Percentiles rank a stretch among this genome's conserved stretches.
These are phyloP conservation scores for Rhodocollybia butyracea DNA, from an alignment of 768 basidiomycete species.

Conservation along the genomic window DNA sequence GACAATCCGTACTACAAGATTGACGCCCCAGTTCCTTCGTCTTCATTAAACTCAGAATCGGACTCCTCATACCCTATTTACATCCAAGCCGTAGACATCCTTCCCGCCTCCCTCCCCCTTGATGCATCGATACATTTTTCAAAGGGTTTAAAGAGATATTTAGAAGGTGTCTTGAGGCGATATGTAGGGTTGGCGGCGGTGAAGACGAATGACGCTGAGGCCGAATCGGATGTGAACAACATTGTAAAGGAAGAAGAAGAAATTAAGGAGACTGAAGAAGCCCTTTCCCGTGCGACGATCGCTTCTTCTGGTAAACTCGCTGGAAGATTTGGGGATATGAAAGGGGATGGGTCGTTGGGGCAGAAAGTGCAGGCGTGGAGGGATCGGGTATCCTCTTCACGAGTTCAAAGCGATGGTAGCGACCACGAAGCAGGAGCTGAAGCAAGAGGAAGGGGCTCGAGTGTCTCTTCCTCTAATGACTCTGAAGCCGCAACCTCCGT, in stretches of 20 bases:
- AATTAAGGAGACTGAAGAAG: conserved; percentile 28
- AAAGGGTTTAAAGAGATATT: conserved; percentile 59
- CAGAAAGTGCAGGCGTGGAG: conserved; percentile 42
- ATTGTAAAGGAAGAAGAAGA: background rate
- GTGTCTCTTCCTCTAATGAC: too few relatives aligned
- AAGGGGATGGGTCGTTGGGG: conserved; percentile 62
- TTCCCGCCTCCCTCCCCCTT: conserved; percentile 78
- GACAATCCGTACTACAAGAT: conserved; percentile 65
- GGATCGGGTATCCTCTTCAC: too few relatives aligned
- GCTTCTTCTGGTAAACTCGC: conserved; percentile 29
- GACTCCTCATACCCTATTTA: conserved; percentile 42
- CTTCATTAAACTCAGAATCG: conserved; percentile 35
- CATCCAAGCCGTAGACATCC: conserved; percentile 89
- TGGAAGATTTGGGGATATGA: background rate
- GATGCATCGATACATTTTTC: conserved; percentile 84
- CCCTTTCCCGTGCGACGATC: conserved; percentile 71
- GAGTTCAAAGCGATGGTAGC: too few relatives aligned
- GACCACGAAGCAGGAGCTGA: too few relatives aligned
- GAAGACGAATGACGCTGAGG: background rate
- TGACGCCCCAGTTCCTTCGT: background rate
- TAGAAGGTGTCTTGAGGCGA: conserved; percentile 50
- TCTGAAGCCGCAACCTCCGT: too few relatives aligned
- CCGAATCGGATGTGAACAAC: background rate
- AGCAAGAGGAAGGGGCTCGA: too few relatives aligned
- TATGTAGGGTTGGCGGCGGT: conserved; percentile 24